A percentile compares a stretch with the other conserved stretches of the same genome.
Evolutionary conservation across 495 filamentous ascomycete species (phyloP).

Genomic region (Lindgomyces ingoldianus): DNA sequence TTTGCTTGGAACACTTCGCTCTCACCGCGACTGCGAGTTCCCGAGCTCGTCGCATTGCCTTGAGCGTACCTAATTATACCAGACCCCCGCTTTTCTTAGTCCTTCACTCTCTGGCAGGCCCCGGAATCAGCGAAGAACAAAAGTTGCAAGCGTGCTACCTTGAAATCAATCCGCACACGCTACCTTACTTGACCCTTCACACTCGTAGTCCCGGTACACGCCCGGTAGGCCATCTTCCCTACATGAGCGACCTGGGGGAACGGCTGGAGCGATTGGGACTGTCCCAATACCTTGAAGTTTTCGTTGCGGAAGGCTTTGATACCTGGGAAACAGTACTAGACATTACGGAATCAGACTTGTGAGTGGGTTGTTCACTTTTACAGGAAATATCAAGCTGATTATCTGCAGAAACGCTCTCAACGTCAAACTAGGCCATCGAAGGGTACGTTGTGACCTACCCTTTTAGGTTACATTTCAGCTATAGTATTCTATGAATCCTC

Average conservation of each 20-base stretch:
- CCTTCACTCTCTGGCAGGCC: no score
- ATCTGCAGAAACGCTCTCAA: constrained; percentile 60
- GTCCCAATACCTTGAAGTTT: constrained; percentile 66
- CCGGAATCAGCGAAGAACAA: no score
- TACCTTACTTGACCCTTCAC: background rate
- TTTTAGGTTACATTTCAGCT: background rate
- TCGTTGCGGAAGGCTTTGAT: constrained; percentile 76
- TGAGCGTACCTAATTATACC: background rate
- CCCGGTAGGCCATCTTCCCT: constrained; percentile 9
- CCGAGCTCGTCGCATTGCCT: background rate
- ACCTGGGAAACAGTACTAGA: constrained; percentile 78
- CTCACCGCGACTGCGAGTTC: background rate
- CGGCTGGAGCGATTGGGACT: constrained; percentile 72
- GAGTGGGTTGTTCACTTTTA: constrained; percentile 38
- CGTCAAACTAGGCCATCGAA: constrained; percentile 76
- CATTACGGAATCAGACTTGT: constrained; percentile 79
- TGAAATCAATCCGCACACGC: no score
- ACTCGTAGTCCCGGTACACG: background rate
- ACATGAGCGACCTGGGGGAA: constrained; percentile 59
- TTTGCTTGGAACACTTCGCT: constrained; percentile 1
- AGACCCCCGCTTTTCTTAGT: background rate
- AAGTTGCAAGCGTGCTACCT: no score
- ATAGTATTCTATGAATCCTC: no score
- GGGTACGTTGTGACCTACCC: constrained; percentile 55
- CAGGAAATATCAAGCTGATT: background rate